A percentile compares a stretch with the other conserved stretches of the same genome.
These are phyloP conservation scores for Cercophora newfieldiana DNA, from an alignment of 495 filamentous ascomycete genomes.

Conservation along the genomic window DNA sequence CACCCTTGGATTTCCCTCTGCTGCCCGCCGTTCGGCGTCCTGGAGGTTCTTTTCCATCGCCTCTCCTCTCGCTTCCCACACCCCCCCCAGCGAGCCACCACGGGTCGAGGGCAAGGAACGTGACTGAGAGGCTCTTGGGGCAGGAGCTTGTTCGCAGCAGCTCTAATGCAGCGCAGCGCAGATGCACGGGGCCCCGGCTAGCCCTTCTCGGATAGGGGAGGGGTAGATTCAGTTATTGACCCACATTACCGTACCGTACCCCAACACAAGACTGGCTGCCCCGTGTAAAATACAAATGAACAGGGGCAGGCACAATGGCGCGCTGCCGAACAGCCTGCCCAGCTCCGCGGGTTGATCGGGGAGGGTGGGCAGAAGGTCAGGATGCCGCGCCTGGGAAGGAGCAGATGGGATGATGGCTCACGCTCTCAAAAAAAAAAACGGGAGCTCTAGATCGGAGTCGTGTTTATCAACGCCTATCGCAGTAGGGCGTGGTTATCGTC, in stretches of 20 bases:
- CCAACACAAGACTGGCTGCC: neutral
- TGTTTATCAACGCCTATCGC: neutral
- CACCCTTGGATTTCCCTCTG: conserved; percentile 9
- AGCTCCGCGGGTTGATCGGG: neutral
- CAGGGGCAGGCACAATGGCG: neutral
- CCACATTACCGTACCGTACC: neutral
- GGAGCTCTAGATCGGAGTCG: neutral
- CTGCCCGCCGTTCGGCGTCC: neutral
- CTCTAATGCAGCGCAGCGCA: neutral
- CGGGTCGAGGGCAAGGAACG: neutral
- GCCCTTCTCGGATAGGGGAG: conserved; percentile 1
- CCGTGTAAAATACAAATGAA: neutral
- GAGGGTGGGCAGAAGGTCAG: neutral
- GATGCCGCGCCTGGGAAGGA: neutral
- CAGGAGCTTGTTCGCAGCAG: conserved; percentile 10
- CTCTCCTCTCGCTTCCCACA: neutral
- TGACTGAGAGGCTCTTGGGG: conserved; percentile 11
- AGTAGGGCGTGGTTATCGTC: neutral
- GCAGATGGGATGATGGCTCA: neutral
- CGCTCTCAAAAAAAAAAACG: neutral
- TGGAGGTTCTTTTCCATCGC: neutral
- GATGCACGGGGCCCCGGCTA: conserved; percentile 8
- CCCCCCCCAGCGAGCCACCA: neutral
- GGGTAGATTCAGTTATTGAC: conserved; percentile 2
- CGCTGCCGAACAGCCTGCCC: neutral